Evolutionary conservation across 768 basidiomycete species (phyloP).

Genomic region (Podaxis sp.): DNA sequence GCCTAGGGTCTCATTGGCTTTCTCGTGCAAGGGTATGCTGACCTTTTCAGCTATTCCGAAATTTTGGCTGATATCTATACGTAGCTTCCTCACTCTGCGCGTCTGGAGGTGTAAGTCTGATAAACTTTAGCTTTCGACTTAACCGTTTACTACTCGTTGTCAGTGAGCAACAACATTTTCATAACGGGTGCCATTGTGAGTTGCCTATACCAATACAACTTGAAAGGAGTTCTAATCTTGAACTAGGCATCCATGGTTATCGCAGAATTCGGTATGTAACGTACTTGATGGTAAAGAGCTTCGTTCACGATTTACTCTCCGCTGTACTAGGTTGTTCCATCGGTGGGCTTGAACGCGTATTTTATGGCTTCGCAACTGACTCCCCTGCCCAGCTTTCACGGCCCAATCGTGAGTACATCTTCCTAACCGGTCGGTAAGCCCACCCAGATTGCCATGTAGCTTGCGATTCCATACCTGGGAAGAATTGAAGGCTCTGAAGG

Average conservation of each 20-base stretch:
- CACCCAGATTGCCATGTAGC: slow-evolving; percentile 20
- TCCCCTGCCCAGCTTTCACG: slow-evolving; percentile 35
- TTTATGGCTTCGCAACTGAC: slow-evolving; percentile 1
- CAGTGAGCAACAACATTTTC: slow-evolving; percentile 46
- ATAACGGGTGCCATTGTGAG: slow-evolving; percentile 41
- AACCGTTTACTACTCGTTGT: background rate
- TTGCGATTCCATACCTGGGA: slow-evolving; percentile 38
- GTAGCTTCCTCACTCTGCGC: slow-evolving; percentile 38
- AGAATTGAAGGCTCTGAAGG: slow-evolving; percentile 43
- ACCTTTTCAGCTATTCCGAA: background rate
- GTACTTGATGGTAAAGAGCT: background rate
- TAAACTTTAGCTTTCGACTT: background rate
- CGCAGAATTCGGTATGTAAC: slow-evolving; percentile 43
- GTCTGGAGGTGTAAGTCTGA: slow-evolving; percentile 37
- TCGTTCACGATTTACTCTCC: background rate
- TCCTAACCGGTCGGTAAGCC: background rate
- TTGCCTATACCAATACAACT: background rate
- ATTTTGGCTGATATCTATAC: background rate
- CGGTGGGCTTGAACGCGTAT: slow-evolving; percentile 25
- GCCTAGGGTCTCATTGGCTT: slow-evolving; percentile 47
- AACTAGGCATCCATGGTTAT: slow-evolving; percentile 37
- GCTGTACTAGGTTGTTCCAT: slow-evolving; percentile 32
- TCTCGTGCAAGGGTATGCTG: slow-evolving; percentile 46
- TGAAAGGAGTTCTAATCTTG: background rate
- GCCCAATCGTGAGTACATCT: slow-evolving; percentile 36